Evolutionary conservation across 352 stramenopile species (phyloP), one percentile per base, ranked within the genome.

Genomic region (Globisporangium nodosum): DNA sequence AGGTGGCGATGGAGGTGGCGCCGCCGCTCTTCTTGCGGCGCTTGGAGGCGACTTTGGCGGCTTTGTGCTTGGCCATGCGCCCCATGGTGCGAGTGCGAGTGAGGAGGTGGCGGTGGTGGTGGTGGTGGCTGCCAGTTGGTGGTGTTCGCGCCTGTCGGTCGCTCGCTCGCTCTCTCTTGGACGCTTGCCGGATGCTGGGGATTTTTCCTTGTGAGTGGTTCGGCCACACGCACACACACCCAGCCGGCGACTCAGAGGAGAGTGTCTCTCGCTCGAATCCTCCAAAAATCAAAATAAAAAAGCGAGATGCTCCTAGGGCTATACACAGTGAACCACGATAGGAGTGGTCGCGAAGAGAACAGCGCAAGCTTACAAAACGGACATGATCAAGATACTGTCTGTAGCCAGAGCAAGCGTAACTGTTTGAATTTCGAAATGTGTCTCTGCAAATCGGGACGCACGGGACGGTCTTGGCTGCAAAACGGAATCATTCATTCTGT

Each of bases 21-120:
- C n/a, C 18, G 35, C 9, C 4, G 33, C 20, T 56, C 51, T 56
- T 56, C 40, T 57, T 57, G 31, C 53, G 53, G 40, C 60, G 53
- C 52, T 61, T 65, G 27, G 60, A 51, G 30, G 55, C 60, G 49
- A 43, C 53, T 52, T 65, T 65, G 16, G n/a, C 49, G n/a, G 52
- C 46, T 52, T 65, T 65, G 60, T 61, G 60, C 24, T 65, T 65
- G 12, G 60, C 30, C 31, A 65, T 56, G 54, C 60, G 60, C 43
- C 54, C 61, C 61, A 66, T 66, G 35, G 1, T 42, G 51, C 31
- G 20, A 20, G 30, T 40, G 5, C 33, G 33, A 8, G 8, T 9
- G 33, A 8, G 33, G 8, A 9, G 33, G 43, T 18, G 49, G 49
- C 30, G 27, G 18, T 11, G 49, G 12, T 13, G 39, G 30, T 20